Percentiles rank a stretch among this genome's conserved stretches.
phyloP scores from a whole-genome alignment of 2,329 filamentous ascomycete genomes.

The Lecanosticta acicola region DNA sequence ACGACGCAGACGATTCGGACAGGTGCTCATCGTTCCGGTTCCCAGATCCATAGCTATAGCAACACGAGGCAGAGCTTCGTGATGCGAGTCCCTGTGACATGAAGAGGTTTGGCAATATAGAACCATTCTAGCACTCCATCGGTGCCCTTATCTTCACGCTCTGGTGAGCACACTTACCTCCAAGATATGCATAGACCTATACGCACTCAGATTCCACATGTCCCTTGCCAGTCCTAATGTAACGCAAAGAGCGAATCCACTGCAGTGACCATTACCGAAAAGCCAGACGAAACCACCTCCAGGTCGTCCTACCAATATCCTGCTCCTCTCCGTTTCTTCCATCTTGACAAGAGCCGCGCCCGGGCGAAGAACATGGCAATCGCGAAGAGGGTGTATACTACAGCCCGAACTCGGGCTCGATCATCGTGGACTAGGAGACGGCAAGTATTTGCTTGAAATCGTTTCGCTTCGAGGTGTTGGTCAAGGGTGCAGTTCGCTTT shows the following conservation, averaged over 20 bases:
- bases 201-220: conserved; percentile 6
- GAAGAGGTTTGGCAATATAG: conserved; percentile 11
- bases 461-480: neutral
- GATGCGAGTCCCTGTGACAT: conserved; percentile 8
- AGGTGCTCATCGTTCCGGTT: neutral
- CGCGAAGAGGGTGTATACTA: conserved; percentile 1
- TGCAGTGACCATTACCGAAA: conserved; percentile 8
- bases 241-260: conserved; percentile 8
- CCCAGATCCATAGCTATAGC: conserved; percentile 13
- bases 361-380: neutral
- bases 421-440: neutral
- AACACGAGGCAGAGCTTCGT: conserved; percentile 15
- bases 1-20: neutral
- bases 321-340: neutral
- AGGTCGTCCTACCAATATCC: conserved; percentile 5
- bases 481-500: conserved; percentile 1
- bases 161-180: conserved; percentile 5
- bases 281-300: conserved; percentile 2
- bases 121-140: conserved; percentile 8
- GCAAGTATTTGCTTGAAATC: conserved; percentile 2
- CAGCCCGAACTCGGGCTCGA: neutral
- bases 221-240: conserved; percentile 10
- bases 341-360: neutral
- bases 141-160: neutral
- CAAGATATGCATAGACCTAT: conserved; percentile 4